Conservation (phyloP, 108 stramenopile species). For the Chaetoceros tenuissimus region DNA sequence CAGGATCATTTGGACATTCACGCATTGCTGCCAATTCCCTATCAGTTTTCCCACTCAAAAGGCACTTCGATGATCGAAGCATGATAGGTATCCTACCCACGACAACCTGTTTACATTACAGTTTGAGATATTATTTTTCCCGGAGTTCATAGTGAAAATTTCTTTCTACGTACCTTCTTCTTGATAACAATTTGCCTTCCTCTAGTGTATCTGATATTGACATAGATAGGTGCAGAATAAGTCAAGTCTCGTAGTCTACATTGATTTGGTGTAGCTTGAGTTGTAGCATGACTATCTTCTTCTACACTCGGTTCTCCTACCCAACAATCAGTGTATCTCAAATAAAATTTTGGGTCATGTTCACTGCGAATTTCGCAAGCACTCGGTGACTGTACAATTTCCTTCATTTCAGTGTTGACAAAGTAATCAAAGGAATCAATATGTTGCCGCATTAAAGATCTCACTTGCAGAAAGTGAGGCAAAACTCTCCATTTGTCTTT, state of each 20-base stretch:
- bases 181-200: conserved; percentile 90
- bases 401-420: conserved; percentile 86
- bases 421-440: conserved; percentile 98
- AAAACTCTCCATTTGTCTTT: conserved; percentile 93
- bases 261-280: conserved; percentile 89
- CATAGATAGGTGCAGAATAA: conserved; percentile 96
- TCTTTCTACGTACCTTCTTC: conserved; percentile 49
- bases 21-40: conserved; percentile 83
- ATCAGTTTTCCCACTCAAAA: conserved; percentile 75
- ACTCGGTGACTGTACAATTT: conserved; percentile 81
- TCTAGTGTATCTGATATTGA: conserved; percentile 94
- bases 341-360: conserved; percentile 92
- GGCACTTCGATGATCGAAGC: conserved; percentile 89
- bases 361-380: conserved; percentile 87
- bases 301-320: conserved; percentile 90
- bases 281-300: conserved; percentile 79
- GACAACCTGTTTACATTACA: conserved; percentile 37
- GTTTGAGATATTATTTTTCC: conserved; percentile 54
- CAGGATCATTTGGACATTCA: conserved; percentile 99
- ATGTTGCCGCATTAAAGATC: conserved; percentile 95
- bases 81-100: conserved; percentile 83
- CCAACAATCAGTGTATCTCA: conserved; percentile 93
- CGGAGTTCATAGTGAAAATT: conserved; percentile 3
- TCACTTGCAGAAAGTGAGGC: conserved; percentile 87
- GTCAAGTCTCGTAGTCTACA: conserved; percentile 96